Base-by-base conservation (phyloP, 768 basidiomycete species). In the Amanita exitialis region DNA sequence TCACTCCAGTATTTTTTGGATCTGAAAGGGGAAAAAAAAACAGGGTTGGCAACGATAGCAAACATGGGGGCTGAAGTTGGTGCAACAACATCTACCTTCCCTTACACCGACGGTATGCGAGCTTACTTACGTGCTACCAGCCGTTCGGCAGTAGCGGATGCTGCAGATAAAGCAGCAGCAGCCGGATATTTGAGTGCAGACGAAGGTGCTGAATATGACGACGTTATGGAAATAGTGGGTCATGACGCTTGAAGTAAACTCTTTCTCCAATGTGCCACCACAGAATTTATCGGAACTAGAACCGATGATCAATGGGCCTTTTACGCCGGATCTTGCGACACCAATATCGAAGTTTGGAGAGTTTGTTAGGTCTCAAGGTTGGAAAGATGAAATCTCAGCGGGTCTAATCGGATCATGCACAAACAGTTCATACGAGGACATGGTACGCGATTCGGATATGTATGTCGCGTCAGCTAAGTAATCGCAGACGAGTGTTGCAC, bases 31-130 rank as follows among this genome's bases (percentile, higher is more conserved):
- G 21, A 45, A 30, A 18, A 45, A 30, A 18, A 6, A 35, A 9
- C 45, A 87, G 88, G 90, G 50, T 70, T 96, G 49, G 96, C 95
- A 1, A 98, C 96, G 1, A 87, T 99, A 50, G 87, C 90, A 39
- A 98, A 99, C 67, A 99, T 98, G 96, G 96, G 96, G 46, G 96
- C 96, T 10, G 96, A 99, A 72, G 94, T 98, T n/a, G 96, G 96
- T 35, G 96, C 96, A n/a, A 99, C 96, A 1, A 98, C 96, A 0
- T 95, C 94, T 1, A 91, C 88, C 5, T 99, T 99, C 77, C 94
- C 95, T 4, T 99, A 98, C 68, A 92, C 91, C 13, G 67, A 78
- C 15, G 80, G 81, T 60, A 98, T 98, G 95, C 77, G 82, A 28
- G 74, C 80, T 32, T 99, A 98, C 68, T 79, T 99, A 27, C 73